phyloP scores from a whole-genome alignment of 352 stramenopile species.

The Phytopythium vexans region DNA sequence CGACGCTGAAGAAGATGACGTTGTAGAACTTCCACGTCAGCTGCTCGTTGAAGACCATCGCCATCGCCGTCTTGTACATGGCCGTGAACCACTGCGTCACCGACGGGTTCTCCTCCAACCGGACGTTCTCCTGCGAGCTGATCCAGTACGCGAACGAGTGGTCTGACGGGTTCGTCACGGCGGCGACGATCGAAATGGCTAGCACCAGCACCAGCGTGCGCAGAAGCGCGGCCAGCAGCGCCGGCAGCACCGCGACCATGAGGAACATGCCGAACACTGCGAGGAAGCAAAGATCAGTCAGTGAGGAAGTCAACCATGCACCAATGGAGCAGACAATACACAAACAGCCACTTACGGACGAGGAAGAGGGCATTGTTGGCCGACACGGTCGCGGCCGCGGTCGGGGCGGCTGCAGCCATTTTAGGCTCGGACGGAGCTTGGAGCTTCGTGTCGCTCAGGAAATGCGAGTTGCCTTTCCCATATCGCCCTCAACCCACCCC shows the following conservation, averaged over 20 bases:
- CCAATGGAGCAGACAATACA: slow-evolving; percentile 1
- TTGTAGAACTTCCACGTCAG: slow-evolving; percentile 67
- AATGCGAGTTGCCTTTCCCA: not conserved
- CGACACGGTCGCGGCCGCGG: slow-evolving; percentile 26
- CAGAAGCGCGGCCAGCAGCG: slow-evolving; percentile 40
- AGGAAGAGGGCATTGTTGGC: slow-evolving; percentile 70
- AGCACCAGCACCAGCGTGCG: slow-evolving; percentile 33
- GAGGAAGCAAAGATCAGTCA: not conserved
- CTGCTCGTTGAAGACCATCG: slow-evolving; percentile 56
- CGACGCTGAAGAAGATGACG: slow-evolving; percentile 56
- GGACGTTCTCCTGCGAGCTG: slow-evolving; percentile 55
- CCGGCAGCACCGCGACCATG: slow-evolving; percentile 53
- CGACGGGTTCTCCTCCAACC: slow-evolving; percentile 25
- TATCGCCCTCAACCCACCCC: not conserved
- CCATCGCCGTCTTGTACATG: slow-evolving; percentile 66
- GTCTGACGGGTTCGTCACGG: slow-evolving; percentile 62
- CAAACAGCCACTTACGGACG: slow-evolving; percentile 36
- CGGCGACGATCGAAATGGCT: slow-evolving; percentile 21
- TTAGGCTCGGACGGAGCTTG: not conserved
- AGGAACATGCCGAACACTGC: slow-evolving; percentile 73
- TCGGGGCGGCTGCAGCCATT: slow-evolving; percentile 7
- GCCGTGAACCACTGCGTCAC: slow-evolving; percentile 70
- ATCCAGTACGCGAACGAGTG: slow-evolving; percentile 71
- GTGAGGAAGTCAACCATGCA: not conserved
- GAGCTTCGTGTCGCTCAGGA: not conserved